Evolutionary conservation across 2,329 filamentous ascomycete genomes (phyloP).

Genomic region (Elsinoe arachidis): DNA sequence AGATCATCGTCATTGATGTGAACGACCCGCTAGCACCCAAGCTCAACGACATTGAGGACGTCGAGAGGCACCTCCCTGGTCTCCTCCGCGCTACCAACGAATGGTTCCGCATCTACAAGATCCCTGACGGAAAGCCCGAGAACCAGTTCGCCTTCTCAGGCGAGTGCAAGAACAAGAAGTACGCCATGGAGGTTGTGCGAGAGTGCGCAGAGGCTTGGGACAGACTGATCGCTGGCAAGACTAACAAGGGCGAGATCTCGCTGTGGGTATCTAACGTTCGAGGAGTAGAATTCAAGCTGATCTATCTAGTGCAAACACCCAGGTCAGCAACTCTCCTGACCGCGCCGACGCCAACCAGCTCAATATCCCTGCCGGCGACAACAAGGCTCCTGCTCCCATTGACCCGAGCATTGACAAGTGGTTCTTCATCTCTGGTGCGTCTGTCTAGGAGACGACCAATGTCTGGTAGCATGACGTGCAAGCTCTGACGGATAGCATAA

Average conservation of each 20-base stretch:
- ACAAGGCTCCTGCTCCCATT: conserved; percentile 76
- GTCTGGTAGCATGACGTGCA: neutral
- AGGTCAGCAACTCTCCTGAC: conserved; percentile 63
- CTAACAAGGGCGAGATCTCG: conserved; percentile 64
- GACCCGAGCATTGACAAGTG: conserved; percentile 98
- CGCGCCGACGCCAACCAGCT: conserved; percentile 62
- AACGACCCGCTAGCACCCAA: conserved; percentile 94
- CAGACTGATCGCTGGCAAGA: conserved; percentile 87
- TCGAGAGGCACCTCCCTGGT: conserved; percentile 94
- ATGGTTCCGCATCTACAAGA: conserved; percentile 99
- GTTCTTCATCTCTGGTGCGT: conserved; percentile 99
- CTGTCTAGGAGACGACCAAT: conserved; percentile 29
- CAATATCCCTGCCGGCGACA: conserved; percentile 69
- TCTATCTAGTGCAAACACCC: conserved; percentile 64
- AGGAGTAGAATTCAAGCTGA: conserved; percentile 15
- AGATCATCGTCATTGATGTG: conserved; percentile 98
- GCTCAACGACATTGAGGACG: conserved; percentile 97
- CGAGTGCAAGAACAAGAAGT: conserved; percentile 99
- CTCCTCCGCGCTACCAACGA: conserved; percentile 97
- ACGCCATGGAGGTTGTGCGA: conserved; percentile 88
- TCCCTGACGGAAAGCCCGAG: conserved; percentile 99
- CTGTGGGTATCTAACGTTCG: conserved; percentile 52
- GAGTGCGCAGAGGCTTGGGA: conserved; percentile 98
- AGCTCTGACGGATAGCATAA: neutral
- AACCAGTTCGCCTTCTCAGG: conserved; percentile 99